Evolutionary conservation across 495 filamentous ascomycete genomes (phyloP), one percentile per base, ranked within the genome.

Genomic region (Bathelium albidoporum): DNA sequence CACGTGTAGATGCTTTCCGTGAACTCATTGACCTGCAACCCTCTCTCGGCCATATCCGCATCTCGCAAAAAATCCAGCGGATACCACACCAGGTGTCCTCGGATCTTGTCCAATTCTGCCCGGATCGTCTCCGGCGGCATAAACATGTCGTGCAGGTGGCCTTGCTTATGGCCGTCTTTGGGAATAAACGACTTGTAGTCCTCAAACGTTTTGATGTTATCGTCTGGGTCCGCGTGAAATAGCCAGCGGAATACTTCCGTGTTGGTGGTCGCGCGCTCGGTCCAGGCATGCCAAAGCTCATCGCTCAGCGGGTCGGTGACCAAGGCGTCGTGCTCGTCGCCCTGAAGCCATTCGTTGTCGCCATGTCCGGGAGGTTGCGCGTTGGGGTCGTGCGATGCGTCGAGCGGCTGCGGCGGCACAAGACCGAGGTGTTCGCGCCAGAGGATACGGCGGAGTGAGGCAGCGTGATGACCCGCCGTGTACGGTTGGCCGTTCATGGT

Each of bases 1-100:
- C n/a, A 74, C n/a, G 83, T 84, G 68, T 85, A 86, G 58, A 86
- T 77, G 75, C 79, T 83, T 78, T 90, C 87, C 0, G 88, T 91
- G 67, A 80, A 84, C 20, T 79, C 73, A 74, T 91, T 91, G 64
- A 91, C 80, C 70, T 85, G 80, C 76, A 91, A 68, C 0, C 93
- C 94, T 69, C 82, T 87, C 77, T 97, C 94, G 0, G 91, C 93
- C 93, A 97, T 94, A 67, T 87, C 80, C 0, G 87, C 92, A 67
- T 96, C 88, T 64, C 80, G 77, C 69, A 97, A 73, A 70, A 95
- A 97, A 44, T 93, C 84, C 67, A 97, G 70, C 58, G 91, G 92
- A 87, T 96, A 90, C 93, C 93, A 97, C 0, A 98, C 91, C 31
- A 98, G 73, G 79, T 97, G 94, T 0, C 93, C 94, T 73, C 84